phyloP scores from a whole-genome alignment of 2,329 filamentous ascomycete genomes.

The Penicillium hesseltinei region DNA sequence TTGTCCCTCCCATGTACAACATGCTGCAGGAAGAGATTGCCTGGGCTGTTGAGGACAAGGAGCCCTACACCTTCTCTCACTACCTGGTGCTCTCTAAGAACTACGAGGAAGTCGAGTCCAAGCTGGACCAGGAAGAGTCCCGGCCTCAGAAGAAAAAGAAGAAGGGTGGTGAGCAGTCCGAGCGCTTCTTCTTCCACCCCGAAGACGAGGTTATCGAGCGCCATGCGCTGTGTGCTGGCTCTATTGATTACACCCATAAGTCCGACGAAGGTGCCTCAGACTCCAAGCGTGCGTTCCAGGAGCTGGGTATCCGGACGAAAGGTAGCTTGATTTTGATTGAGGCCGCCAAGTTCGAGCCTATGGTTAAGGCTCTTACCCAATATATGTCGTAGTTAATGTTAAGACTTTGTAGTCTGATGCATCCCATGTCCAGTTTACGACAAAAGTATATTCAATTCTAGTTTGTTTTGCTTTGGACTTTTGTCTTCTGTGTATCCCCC shows the following conservation, averaged over 20 bases:
- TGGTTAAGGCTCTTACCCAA: slow-evolving; percentile 72
- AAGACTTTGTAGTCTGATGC: slow-evolving; percentile 10
- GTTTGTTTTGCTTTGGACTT: slow-evolving; percentile 6
- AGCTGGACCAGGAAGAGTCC: slow-evolving; percentile 66
- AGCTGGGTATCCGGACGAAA: slow-evolving; percentile 79
- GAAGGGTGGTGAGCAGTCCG: slow-evolving; percentile 47
- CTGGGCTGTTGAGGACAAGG: slow-evolving; percentile 82
- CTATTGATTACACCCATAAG: slow-evolving; percentile 76
- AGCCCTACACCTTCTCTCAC: slow-evolving; percentile 90
- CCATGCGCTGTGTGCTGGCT: slow-evolving; percentile 67
- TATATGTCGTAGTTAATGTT: slow-evolving; percentile 54
- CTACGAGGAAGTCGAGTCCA: slow-evolving; percentile 85
- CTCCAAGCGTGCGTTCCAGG: slow-evolving; percentile 91
- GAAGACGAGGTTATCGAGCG: slow-evolving; percentile 88
- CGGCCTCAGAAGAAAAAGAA: slow-evolving; percentile 67
- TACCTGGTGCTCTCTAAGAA: slow-evolving; percentile 89
- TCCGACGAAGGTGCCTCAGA: slow-evolving; percentile 76
- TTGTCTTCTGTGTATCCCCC: neutral
- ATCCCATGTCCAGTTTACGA: slow-evolving; percentile 23
- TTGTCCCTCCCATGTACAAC: slow-evolving; percentile 88
- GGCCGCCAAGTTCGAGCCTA: slow-evolving; percentile 68
- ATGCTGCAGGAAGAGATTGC: slow-evolving; percentile 92
- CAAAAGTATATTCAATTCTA: slow-evolving; percentile 12
- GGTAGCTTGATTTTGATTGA: slow-evolving; percentile 88
- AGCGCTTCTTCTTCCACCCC: slow-evolving; percentile 87